A percentile compares a stretch with the other conserved stretches of the same genome.
Evolutionary conservation across 2,329 filamentous ascomycete species (phyloP).

Genomic region (Hymenoscyphus fructigenus): DNA sequence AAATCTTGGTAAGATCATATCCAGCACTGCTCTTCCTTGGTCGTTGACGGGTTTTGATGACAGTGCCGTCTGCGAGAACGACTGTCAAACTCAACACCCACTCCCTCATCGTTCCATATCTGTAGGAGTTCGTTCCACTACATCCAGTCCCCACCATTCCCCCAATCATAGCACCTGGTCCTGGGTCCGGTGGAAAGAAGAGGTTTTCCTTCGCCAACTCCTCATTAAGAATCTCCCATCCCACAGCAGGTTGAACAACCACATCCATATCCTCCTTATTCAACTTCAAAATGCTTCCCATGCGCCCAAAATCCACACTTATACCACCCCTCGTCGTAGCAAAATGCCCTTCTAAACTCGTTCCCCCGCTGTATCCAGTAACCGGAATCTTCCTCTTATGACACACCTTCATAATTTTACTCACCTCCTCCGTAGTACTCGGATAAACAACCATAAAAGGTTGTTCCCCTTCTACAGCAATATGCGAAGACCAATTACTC

Average conservation of each 20-base stretch:
- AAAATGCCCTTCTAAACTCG: slow-evolving; percentile 86
- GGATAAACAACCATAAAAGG: slow-evolving; percentile 77
- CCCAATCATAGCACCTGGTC: slow-evolving; percentile 88
- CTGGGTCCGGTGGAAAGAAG: slow-evolving; percentile 91
- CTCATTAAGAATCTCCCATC: slow-evolving; percentile 85
- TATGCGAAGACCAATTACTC: slow-evolving; percentile 64
- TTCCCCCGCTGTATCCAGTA: slow-evolving; percentile 83
- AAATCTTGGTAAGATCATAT: slow-evolving; percentile 86
- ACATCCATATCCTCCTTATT: slow-evolving; percentile 78
- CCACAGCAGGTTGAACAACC: slow-evolving; percentile 76
- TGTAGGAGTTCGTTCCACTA: slow-evolving; percentile 83
- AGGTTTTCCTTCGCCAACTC: slow-evolving; percentile 69
- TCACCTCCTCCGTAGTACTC: slow-evolving; percentile 75
- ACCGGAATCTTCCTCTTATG: slow-evolving; percentile 79
- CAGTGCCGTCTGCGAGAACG: slow-evolving; percentile 83
- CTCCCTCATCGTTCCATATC: slow-evolving; percentile 92
- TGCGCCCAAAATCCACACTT: slow-evolving; percentile 80
- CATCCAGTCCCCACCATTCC: slow-evolving; percentile 77
- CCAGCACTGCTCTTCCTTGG: slow-evolving; percentile 88
- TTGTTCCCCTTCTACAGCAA: slow-evolving; percentile 46
- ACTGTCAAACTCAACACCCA: slow-evolving; percentile 88
- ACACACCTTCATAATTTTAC: slow-evolving; percentile 85
- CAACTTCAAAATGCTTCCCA: slow-evolving; percentile 77
- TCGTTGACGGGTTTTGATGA: slow-evolving; percentile 85
- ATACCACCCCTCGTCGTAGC: slow-evolving; percentile 79